A percentile compares a stretch with the other conserved stretches of the same genome.
Evolutionary conservation across 257 asterid genomes (phyloP).

Genomic region (Lithospermum erythrorhizon): DNA sequence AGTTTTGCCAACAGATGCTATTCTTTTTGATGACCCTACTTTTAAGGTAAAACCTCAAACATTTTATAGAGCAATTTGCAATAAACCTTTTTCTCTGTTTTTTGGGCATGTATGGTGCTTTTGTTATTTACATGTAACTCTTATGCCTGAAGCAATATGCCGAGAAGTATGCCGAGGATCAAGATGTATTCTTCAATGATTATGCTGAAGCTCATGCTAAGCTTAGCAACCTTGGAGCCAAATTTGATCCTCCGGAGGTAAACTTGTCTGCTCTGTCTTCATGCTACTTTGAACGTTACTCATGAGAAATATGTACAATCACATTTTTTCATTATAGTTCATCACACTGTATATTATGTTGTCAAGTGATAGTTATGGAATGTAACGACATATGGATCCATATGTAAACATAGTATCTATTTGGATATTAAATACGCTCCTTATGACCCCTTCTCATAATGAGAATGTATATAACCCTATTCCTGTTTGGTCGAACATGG

Average conservation of each 20-base stretch:
- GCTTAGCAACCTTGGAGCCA: slow-evolving; percentile 93
- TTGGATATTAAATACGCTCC: too few relatives aligned
- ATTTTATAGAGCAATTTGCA: not conserved
- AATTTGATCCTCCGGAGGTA: slow-evolving; percentile 95
- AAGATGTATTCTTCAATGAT: slow-evolving; percentile 80
- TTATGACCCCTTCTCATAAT: too few relatives aligned
- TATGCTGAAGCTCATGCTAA: slow-evolving; percentile 96
- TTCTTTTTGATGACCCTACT: slow-evolving; percentile 80
- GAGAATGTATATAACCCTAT: too few relatives aligned
- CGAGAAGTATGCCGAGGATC: slow-evolving; percentile 83
- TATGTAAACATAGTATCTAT: too few relatives aligned
- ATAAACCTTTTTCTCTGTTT: not conserved
- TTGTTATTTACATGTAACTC: not conserved
- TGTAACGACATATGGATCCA: too few relatives aligned
- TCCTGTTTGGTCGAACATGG: too few relatives aligned
- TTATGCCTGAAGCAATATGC: slow-evolving; percentile 50
- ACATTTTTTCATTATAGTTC: not conserved
- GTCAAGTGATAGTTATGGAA: not conserved
- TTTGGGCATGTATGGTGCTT: too few relatives aligned
- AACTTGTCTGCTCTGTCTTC: slow-evolving; percentile 4
- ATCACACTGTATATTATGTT: not conserved
- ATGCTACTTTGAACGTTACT: not conserved
- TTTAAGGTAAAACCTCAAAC: slow-evolving; percentile 57
- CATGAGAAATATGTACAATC: not conserved
- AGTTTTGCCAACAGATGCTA: slow-evolving; percentile 95